phyloP scores from a whole-genome alignment of 768 basidiomycete genomes.

The Tulasnella sp. region DNA sequence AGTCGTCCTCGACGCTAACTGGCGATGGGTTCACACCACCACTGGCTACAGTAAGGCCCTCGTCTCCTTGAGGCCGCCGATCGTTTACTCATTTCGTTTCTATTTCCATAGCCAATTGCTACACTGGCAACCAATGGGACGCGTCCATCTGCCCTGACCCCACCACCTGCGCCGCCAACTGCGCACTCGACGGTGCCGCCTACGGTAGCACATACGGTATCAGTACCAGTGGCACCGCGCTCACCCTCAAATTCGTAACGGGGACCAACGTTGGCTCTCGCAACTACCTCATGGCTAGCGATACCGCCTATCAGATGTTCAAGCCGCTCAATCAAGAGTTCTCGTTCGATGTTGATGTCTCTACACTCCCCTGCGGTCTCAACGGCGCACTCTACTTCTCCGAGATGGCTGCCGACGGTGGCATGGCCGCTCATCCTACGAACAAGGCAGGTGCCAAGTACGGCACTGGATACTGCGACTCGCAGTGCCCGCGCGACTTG shows the following conservation, averaged over 20 bases:
- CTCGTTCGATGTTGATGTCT: constrained; percentile 50
- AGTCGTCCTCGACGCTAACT: constrained; percentile 18
- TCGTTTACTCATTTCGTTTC: too few species aligned
- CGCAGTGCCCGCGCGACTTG: constrained; percentile 48
- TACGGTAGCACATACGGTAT: constrained; percentile 17
- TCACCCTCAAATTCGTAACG: constrained; percentile 17
- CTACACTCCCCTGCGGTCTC: constrained; percentile 46
- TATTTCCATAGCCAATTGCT: too few species aligned
- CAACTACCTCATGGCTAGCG: constrained; percentile 41
- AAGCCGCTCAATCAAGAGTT: constrained; percentile 47
- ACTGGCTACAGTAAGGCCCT: constrained; percentile 25
- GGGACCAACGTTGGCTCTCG: constrained; percentile 15
- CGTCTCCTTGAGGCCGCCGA: too few species aligned
- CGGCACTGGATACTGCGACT: constrained; percentile 57
- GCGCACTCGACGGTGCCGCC: constrained; percentile 28
- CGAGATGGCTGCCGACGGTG: constrained; percentile 51
- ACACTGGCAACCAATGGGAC: constrained; percentile 49
- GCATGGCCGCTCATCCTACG: constrained; percentile 35
- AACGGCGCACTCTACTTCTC: constrained; percentile 53
- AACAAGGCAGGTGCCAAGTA: constrained; percentile 51
- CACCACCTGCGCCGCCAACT: constrained; percentile 36
- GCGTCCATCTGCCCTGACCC: constrained; percentile 40
- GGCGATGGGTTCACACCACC: constrained; percentile 28
- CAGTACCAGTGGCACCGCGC: constrained; percentile 13
- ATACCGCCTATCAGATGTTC: constrained; percentile 39